phyloP scores from a whole-genome alignment of 1,284 basidiomycete genomes.

The Ganoderma lucidum region DNA sequence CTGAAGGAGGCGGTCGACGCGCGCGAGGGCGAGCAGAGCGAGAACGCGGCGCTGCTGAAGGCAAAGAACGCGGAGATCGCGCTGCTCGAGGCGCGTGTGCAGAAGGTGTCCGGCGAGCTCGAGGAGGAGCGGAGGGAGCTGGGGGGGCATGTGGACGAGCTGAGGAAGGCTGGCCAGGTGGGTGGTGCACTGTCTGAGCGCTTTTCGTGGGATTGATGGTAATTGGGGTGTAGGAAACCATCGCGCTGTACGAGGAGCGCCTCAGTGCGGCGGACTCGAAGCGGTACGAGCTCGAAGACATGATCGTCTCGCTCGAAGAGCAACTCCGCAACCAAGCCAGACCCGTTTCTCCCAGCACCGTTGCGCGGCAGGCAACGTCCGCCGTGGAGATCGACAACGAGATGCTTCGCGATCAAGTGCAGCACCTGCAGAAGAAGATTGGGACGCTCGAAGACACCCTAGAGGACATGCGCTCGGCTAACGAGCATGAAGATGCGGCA shows the following conservation, averaged over 20 bases:
- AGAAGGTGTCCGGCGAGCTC: slow-evolving; percentile 57
- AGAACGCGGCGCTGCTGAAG: slow-evolving; percentile 57
- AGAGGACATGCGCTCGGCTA: slow-evolving; percentile 76
- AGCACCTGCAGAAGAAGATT: slow-evolving; percentile 85
- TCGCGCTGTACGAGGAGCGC: slow-evolving; percentile 91
- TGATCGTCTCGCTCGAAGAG: slow-evolving; percentile 70
- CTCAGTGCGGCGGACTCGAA: slow-evolving; percentile 74
- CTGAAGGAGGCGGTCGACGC: slow-evolving; percentile 60
- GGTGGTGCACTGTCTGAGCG: slow-evolving; percentile 23
- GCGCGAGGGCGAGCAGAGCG: slow-evolving; percentile 60
- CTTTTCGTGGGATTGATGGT: background rate
- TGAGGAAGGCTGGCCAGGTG: slow-evolving; percentile 86
- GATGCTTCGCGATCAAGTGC: slow-evolving; percentile 85
- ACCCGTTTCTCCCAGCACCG: slow-evolving; percentile 49
- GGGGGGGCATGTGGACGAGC: slow-evolving; percentile 77
- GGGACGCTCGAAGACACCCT: slow-evolving; percentile 84
- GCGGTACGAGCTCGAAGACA: slow-evolving; percentile 83
- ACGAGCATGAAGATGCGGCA: slow-evolving; percentile 78
- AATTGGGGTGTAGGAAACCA: slow-evolving; percentile 74
- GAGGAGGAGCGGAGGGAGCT: slow-evolving; percentile 76
- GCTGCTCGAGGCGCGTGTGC: slow-evolving; percentile 58
- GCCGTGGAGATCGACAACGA: slow-evolving; percentile 95
- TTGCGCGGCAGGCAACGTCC: slow-evolving; percentile 54
- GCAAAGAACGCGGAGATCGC: slow-evolving; percentile 65
- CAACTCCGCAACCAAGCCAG: slow-evolving; percentile 50